Base-by-base conservation (phyloP, 1,139 yeast species). In the Kodamaea arcana region DNA sequence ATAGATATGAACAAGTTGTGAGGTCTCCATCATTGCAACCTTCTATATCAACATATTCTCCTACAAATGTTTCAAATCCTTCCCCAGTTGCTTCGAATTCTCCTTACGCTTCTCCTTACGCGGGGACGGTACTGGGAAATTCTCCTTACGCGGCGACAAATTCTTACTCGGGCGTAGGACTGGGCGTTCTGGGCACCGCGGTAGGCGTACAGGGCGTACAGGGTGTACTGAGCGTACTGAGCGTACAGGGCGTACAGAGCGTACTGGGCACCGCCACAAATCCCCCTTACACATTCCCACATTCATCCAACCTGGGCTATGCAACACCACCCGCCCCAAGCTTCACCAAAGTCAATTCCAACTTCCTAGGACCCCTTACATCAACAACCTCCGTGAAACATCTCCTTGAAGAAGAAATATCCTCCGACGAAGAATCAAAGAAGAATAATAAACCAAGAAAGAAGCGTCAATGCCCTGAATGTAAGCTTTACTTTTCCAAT, bases 391-490 rank as follows among this genome's bases (percentile, higher is more conserved):
- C 9, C 22, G 22, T 18, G 22, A 18, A 18, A 18, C 22, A 6
- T 18, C 9, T 18, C 9, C 9, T 7, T 7, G 26, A 24, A 13
- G 15, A 24, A 13, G 12, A n/a, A 11, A 13, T n/a, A 7, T 24
- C 15, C 6, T 25, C 28, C 11, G 28, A 25, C 28, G 28, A 25
- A 14, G 28, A 25, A 8, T 24, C 26, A 24, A 25, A 25, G 28
- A 46, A 44, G 33, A 45, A 41, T 29, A 40, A 67, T 65, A 72
- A 73, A 49, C 79, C 78, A 29, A 64, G 94, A 44, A 80, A 78
- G 60, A 86, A 85, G 69, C 75, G 86, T 58, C 87, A 84, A 62
- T 88, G 96, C 56, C 86, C 92, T 0, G 79, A 81, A 36, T 87
- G 97, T 58, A 76, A 75, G 46, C 72, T 82, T 38, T 80, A 67